phyloP scores from a whole-genome alignment of 768 basidiomycete genomes.

The Tricholoma sp. region DNA sequence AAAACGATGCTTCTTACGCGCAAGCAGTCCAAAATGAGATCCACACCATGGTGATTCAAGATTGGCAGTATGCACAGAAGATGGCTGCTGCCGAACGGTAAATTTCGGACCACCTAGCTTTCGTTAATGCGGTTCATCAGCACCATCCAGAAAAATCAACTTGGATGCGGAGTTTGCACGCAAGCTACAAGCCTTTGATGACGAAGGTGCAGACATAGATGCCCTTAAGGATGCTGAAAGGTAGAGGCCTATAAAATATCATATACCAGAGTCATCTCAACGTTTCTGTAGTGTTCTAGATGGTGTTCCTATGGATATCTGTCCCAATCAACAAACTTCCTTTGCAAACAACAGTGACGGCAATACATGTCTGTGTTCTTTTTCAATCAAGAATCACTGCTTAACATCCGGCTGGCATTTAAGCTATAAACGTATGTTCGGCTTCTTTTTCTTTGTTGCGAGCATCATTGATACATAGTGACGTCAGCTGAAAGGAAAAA shows the following conservation, averaged over 20 bases:
- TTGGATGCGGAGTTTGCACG: constrained; percentile 33
- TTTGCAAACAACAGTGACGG: too few species aligned
- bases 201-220: constrained; percentile 23
- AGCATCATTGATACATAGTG: neutral
- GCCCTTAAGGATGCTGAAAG: constrained; percentile 26
- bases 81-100: constrained; percentile 28
- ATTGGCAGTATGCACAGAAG: constrained; percentile 29
- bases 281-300: neutral
- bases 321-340: neutral
- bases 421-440: neutral
- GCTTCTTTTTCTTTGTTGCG: neutral
- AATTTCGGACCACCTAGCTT: neutral
- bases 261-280: neutral
- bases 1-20: constrained; percentile 26
- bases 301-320: neutral
- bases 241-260: neutral
- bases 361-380: too few species aligned
- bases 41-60: constrained; percentile 18
- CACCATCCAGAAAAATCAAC: constrained; percentile 22
- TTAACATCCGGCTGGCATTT: too few species aligned
- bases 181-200: constrained; percentile 25
- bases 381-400: too few species aligned
- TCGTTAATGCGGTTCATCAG: neutral
- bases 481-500: constrained; percentile 6
- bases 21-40: constrained; percentile 25